A percentile compares a stretch with the other conserved stretches of the same genome.
phyloP scores from a whole-genome alignment of 1,284 basidiomycete species.

The Fomitopsis schrenkii region DNA sequence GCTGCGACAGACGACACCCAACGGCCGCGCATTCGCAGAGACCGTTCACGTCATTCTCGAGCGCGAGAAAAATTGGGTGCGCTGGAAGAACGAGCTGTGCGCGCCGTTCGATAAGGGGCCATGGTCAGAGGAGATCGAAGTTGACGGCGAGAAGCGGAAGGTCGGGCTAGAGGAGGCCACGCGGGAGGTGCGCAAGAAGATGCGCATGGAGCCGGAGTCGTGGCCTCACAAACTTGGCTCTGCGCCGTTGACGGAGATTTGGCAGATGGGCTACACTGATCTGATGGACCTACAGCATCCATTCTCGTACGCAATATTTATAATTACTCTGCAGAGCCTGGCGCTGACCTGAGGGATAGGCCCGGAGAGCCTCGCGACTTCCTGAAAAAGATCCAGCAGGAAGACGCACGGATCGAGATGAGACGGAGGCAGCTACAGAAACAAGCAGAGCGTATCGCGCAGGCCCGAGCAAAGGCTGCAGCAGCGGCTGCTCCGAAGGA shows the following conservation, averaged over 20 bases:
- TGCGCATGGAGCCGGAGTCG: slow-evolving; percentile 50
- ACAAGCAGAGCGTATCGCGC: slow-evolving; percentile 41
- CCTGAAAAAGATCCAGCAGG: slow-evolving; percentile 61
- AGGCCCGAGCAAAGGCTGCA: slow-evolving; percentile 39
- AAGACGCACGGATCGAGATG: slow-evolving; percentile 59
- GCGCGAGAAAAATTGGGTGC: slow-evolving; percentile 83
- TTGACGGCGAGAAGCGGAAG: slow-evolving; percentile 30
- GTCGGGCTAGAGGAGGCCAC: slow-evolving; percentile 64
- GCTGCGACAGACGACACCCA: slow-evolving; percentile 68
- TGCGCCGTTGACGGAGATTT: slow-evolving; percentile 68
- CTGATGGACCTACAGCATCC: slow-evolving; percentile 57
- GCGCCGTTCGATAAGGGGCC: slow-evolving; percentile 71
- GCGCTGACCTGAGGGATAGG: slow-evolving; percentile 28
- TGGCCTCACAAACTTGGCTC: slow-evolving; percentile 64
- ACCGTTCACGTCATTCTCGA: slow-evolving; percentile 68
- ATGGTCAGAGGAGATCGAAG: slow-evolving; percentile 42
- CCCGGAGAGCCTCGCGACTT: slow-evolving; percentile 71
- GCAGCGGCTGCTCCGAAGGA: slow-evolving; percentile 24
- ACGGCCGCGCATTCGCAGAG: slow-evolving; percentile 70
- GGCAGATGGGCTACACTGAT: slow-evolving; percentile 73
- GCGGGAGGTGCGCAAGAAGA: slow-evolving; percentile 40
- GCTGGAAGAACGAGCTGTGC: slow-evolving; percentile 80
- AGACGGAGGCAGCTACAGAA: slow-evolving; percentile 51
- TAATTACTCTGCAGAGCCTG: background rate
- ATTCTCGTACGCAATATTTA: slow-evolving; percentile 50